Conservation (phyloP, 2,329 filamentous ascomycete genomes). For the Fusarium sambucinum region DNA sequence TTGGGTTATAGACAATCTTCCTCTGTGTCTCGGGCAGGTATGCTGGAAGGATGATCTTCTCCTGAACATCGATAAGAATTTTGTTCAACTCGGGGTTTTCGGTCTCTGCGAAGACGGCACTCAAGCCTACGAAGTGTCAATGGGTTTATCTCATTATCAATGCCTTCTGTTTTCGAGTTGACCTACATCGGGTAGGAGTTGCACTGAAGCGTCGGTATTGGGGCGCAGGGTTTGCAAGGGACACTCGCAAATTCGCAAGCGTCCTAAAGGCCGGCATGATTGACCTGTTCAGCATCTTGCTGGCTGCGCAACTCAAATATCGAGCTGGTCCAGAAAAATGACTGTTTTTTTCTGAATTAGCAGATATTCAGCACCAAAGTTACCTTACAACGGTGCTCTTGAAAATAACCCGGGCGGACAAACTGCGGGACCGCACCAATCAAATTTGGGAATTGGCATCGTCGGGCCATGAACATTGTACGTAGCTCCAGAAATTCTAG, state of each 20-base stretch:
- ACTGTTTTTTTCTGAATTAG: conserved; percentile 1
- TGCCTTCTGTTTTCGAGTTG: not conserved
- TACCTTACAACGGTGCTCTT: not conserved
- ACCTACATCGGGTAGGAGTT: conserved; percentile 49
- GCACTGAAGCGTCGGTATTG: conserved; percentile 48
- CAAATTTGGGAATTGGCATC: conserved; percentile 44
- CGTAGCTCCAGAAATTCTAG: conserved; percentile 48
- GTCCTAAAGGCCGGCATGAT: conserved; percentile 47
- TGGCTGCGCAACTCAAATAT: conserved; percentile 12
- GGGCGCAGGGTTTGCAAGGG: conserved; percentile 16
- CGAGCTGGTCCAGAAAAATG: conserved; percentile 13
- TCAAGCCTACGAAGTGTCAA: conserved; percentile 47
- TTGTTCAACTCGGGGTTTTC: conserved; percentile 66
- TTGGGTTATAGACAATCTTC: conserved; percentile 63
- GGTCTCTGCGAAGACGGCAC: conserved; percentile 62
- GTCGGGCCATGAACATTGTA: conserved; percentile 24
- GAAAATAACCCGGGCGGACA: conserved; percentile 46
- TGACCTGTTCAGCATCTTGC: conserved; percentile 41
- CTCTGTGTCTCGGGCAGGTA: conserved; percentile 67
- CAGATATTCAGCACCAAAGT: not conserved
- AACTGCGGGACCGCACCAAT: conserved; percentile 55
- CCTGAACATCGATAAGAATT: conserved; percentile 65
- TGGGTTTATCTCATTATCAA: conserved; percentile 21
- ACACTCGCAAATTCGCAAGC: conserved; percentile 31
- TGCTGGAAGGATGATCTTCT: conserved; percentile 71